These are phyloP conservation scores for Ogataea trehalophila DNA, from an alignment of 805 yeast genomes.

Conservation along the genomic window DNA sequence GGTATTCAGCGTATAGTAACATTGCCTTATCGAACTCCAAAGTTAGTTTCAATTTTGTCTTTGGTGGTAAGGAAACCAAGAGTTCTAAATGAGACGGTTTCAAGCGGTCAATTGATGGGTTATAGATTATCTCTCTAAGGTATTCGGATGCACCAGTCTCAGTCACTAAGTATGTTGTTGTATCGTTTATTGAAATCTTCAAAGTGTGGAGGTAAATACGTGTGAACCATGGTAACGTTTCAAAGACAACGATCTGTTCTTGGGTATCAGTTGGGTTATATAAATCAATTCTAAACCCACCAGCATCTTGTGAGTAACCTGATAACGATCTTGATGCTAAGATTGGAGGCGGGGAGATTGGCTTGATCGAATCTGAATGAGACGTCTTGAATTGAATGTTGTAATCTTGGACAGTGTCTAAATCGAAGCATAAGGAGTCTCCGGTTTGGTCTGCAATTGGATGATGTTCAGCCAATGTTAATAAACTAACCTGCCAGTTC, in stretches of 20 bases:
- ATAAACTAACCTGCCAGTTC: slow-evolving; percentile 38
- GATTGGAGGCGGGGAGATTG: slow-evolving; percentile 52
- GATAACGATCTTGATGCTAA: slow-evolving; percentile 79
- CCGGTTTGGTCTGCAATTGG: background rate
- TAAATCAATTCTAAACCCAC: slow-evolving; percentile 79
- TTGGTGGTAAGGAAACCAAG: slow-evolving; percentile 57
- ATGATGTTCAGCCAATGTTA: slow-evolving; percentile 3
- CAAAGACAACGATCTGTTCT: slow-evolving; percentile 59
- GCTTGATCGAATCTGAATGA: slow-evolving; percentile 40
- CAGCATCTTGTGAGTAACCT: slow-evolving; percentile 87
- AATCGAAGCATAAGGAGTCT: slow-evolving; percentile 18
- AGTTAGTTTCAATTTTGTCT: slow-evolving; percentile 53
- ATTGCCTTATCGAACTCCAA: slow-evolving; percentile 86
- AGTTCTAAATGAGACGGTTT: slow-evolving; percentile 84
- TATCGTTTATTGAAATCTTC: slow-evolving; percentile 29
- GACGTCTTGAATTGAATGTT: slow-evolving; percentile 40
- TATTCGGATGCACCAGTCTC: slow-evolving; percentile 31
- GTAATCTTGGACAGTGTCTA: slow-evolving; percentile 21
- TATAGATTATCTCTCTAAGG: slow-evolving; percentile 52
- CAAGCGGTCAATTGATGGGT: slow-evolving; percentile 74
- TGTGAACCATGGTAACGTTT: slow-evolving; percentile 91
- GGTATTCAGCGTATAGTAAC: slow-evolving; percentile 82
- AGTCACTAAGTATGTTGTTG: slow-evolving; percentile 14
- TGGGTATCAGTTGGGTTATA: slow-evolving; percentile 54
- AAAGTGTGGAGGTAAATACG: slow-evolving; percentile 74